A percentile compares a stretch with the other conserved stretches of the same genome.
phyloP scores from a whole-genome alignment of 495 filamentous ascomycete genomes.

The Penicillium chermesinum region DNA sequence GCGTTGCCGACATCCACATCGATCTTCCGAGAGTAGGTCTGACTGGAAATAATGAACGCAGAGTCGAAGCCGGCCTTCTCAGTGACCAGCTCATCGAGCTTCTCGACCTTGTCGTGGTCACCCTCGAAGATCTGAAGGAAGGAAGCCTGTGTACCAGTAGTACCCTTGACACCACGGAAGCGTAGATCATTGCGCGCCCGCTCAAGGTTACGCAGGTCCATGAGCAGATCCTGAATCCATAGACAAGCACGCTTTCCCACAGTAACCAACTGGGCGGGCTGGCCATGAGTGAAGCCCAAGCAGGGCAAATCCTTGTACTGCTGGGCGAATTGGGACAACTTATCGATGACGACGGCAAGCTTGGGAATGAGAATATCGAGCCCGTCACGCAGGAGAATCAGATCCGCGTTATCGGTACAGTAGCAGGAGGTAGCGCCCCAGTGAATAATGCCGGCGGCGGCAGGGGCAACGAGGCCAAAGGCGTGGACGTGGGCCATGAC shows the following conservation, averaged over 20 bases:
- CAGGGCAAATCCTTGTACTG: conserved; percentile 61
- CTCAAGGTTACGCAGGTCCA: conserved; percentile 82
- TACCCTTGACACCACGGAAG: conserved; percentile 82
- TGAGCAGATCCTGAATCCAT: conserved; percentile 85
- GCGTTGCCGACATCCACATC: conserved; percentile 78
- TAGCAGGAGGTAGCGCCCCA: conserved; percentile 63
- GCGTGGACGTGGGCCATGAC: conserved; percentile 72
- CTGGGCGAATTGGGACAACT: conserved; percentile 70
- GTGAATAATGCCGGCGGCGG: conserved; percentile 85
- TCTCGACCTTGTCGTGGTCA: conserved; percentile 71
- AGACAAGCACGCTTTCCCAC: conserved; percentile 68
- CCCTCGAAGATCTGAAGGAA: conserved; percentile 81
- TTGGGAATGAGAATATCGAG: conserved; percentile 79
- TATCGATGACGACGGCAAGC: conserved; percentile 77
- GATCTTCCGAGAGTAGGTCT: conserved; percentile 83
- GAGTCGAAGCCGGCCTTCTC: conserved; percentile 77
- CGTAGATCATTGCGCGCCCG: conserved; percentile 65
- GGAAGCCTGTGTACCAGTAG: conserved; percentile 72
- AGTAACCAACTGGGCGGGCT: conserved; percentile 75
- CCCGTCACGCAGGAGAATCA: conserved; percentile 73
- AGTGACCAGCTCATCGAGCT: conserved; percentile 67
- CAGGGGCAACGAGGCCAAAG: conserved; percentile 67
- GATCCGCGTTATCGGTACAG: conserved; percentile 82
- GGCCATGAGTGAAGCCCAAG: conserved; percentile 83
- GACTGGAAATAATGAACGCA: conserved; percentile 68